A percentile compares a stretch with the other conserved stretches of the same genome.
Conservation (phyloP, 306 rosid genomes). For the Quercus dentata region DNA sequence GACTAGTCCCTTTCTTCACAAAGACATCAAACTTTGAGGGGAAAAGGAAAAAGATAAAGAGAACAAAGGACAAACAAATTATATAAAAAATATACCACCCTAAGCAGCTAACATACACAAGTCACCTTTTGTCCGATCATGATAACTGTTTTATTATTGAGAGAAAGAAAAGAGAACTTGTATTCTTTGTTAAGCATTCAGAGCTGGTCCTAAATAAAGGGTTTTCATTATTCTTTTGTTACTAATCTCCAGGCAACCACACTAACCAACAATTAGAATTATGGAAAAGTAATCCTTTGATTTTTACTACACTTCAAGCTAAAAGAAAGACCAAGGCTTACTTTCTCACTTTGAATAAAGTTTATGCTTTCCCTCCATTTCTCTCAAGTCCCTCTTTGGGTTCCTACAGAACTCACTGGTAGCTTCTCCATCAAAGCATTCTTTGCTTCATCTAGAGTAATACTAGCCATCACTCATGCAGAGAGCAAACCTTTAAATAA, state of each 20-base stretch:
- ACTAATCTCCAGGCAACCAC: not conserved
- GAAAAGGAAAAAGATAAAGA: too few relatives aligned
- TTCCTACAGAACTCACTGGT: slow-evolving; percentile 22
- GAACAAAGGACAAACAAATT: too few relatives aligned
- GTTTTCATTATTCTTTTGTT: not conserved
- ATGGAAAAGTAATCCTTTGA: not conserved
- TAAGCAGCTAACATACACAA: too few relatives aligned
- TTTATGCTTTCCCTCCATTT: slow-evolving; percentile 37
- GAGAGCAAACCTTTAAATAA: slow-evolving; percentile 21
- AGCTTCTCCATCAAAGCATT: slow-evolving; percentile 66
- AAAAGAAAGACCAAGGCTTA: slow-evolving; percentile 13
- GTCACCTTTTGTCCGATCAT: too few relatives aligned
- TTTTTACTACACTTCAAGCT: not conserved
- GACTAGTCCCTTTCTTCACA: too few relatives aligned
- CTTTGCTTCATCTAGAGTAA: slow-evolving; percentile 50
- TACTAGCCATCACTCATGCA: slow-evolving; percentile 22
- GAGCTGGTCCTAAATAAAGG: too few relatives aligned
- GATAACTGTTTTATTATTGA: too few relatives aligned
- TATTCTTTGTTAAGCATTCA: too few relatives aligned
- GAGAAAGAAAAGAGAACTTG: too few relatives aligned
- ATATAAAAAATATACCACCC: too few relatives aligned
- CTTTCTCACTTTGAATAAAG: slow-evolving; percentile 27
- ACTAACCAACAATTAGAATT: not conserved
- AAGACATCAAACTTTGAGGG: too few relatives aligned
- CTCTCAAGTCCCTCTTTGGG: slow-evolving; percentile 2